Evolutionary conservation across 2,329 filamentous ascomycete species (phyloP).

Genomic region (Hysterium pulicare): DNA sequence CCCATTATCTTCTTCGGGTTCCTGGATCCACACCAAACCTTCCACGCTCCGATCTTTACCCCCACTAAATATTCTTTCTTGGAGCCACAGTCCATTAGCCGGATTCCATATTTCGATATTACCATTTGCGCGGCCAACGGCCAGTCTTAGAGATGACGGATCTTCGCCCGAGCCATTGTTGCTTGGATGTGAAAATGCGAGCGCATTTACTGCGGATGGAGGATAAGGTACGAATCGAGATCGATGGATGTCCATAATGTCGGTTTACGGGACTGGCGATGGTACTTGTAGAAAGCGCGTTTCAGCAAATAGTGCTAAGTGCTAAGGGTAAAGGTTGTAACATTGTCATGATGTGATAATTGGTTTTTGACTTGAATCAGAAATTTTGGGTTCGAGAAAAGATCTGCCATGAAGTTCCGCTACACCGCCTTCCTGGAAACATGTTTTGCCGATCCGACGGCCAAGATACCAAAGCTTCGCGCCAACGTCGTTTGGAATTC

Average conservation of each 20-base stretch:
- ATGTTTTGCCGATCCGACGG: too few relatives aligned
- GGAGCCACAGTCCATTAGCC: slow-evolving; percentile 75
- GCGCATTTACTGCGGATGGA: slow-evolving; percentile 85
- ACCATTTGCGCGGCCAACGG: slow-evolving; percentile 88
- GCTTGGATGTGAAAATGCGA: slow-evolving; percentile 80
- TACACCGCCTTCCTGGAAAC: too few relatives aligned
- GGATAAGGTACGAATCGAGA: slow-evolving; percentile 94
- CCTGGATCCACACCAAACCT: slow-evolving; percentile 85
- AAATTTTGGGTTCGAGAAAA: too few relatives aligned
- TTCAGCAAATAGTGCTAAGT: neutral
- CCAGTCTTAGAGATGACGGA: slow-evolving; percentile 67
- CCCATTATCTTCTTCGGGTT: slow-evolving; percentile 68
- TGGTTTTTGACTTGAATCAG: too few relatives aligned
- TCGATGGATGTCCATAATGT: slow-evolving; percentile 87
- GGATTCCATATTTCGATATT: slow-evolving; percentile 99
- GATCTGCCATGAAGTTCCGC: too few relatives aligned
- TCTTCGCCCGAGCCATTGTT: slow-evolving; percentile 35
- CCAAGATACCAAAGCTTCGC: too few relatives aligned
- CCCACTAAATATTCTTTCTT: slow-evolving; percentile 81
- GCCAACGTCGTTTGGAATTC: too few relatives aligned
- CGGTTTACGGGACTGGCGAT: neutral
- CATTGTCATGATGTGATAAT: neutral
- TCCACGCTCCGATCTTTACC: slow-evolving; percentile 85
- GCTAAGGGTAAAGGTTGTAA: neutral
- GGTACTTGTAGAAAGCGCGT: too few relatives aligned